A percentile compares a stretch with the other conserved stretches of the same genome.
phyloP scores from a whole-genome alignment of 73 alveolate genomes.

The Paramecium bursaria region DNA sequence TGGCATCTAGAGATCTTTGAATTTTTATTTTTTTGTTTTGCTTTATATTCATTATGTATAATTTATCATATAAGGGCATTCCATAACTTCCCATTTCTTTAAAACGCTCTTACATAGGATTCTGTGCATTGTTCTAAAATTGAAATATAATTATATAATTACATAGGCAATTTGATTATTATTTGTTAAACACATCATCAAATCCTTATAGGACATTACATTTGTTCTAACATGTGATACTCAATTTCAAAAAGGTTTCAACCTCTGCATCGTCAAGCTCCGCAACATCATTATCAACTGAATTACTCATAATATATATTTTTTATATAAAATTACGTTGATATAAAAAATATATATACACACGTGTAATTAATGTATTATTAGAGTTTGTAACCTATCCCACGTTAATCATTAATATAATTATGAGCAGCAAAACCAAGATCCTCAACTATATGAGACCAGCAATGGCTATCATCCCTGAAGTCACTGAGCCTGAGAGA shows the following conservation, averaged over 20 bases:
- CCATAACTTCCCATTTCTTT: constrained; percentile 1
- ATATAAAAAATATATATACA: constrained; percentile 12
- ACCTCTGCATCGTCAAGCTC: too few species aligned
- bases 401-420: constrained; percentile 3
- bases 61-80: too few species aligned
- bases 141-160: not conserved
- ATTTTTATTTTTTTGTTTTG: not conserved
- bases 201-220: not conserved
- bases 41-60: not conserved
- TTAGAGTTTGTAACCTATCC: not conserved
- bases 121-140: constrained; percentile 32
- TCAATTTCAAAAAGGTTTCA: constrained; percentile 21
- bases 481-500: constrained; percentile 95
- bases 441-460: constrained; percentile 92
- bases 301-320: constrained; percentile 36
- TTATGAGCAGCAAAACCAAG: constrained; percentile 79
- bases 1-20: not conserved
- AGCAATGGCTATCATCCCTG: constrained; percentile 97
- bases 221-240: not conserved
- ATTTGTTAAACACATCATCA: constrained; percentile 8
- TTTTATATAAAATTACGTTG: constrained; percentile 33
- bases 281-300: too few species aligned
- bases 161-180: constrained; percentile 14
- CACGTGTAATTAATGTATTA: constrained; percentile 46
- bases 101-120: constrained; percentile 11